Percentiles rank a stretch among this genome's conserved stretches.
Conservation (phyloP, 2,329 filamentous ascomycete genomes). For the Chalaropsis thielavioides region DNA sequence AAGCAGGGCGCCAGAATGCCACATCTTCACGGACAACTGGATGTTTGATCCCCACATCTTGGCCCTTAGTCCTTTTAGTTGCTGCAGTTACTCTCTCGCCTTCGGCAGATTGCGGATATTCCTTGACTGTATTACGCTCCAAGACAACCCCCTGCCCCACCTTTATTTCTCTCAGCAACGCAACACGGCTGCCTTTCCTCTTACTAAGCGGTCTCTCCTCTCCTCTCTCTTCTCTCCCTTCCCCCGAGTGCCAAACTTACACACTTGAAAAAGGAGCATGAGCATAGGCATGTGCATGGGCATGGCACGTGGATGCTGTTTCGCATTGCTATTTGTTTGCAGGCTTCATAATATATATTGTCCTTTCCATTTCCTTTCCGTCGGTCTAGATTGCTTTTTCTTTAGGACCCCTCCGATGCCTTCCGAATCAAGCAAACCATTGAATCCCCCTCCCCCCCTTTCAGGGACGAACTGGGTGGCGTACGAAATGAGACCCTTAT, state of each 20-base stretch:
- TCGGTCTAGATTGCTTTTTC: background rate
- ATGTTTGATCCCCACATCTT: background rate
- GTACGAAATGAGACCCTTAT: too few species aligned
- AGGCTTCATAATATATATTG: too few species aligned
- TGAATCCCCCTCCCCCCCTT: too few species aligned
- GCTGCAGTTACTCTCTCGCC: background rate
- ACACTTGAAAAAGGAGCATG: too few species aligned
- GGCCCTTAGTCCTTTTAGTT: background rate
- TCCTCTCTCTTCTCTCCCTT: too few species aligned
- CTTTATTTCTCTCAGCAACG: background rate
- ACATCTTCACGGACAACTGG: background rate
- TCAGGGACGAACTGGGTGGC: too few species aligned
- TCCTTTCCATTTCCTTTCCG: background rate
- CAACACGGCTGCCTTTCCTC: background rate
- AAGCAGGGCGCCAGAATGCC: background rate
- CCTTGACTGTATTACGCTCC: background rate
- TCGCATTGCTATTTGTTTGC: background rate
- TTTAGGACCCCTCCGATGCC: too few species aligned
- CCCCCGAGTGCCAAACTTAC: too few species aligned
- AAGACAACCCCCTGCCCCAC: background rate
- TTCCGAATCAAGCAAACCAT: too few species aligned
- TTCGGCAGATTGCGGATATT: constrained; percentile 3
- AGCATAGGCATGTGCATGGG: too few species aligned
- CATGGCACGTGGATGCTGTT: background rate
- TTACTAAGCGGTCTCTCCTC: too few species aligned